phyloP scores from a whole-genome alignment of 164 flowering plant species.

The Piper betle region DNA sequence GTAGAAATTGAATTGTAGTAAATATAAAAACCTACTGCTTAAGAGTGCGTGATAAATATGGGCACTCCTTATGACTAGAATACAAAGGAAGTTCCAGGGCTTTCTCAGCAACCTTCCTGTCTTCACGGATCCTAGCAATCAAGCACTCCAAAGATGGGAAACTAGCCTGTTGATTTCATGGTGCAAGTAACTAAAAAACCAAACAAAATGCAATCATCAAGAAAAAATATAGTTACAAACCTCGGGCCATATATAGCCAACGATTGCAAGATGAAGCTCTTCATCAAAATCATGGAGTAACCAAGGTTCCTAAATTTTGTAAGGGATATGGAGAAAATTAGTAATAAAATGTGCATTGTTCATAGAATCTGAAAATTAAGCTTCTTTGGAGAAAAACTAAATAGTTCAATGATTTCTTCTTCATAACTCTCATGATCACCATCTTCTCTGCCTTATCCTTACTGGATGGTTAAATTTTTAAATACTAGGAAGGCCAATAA shows the following conservation, averaged over 20 bases:
- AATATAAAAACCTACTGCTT: neutral
- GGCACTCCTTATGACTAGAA: constrained; percentile 36
- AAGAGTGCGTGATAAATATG: constrained; percentile 25
- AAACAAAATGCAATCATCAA: too few species aligned
- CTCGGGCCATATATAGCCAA: constrained; percentile 91
- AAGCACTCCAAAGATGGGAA: constrained; percentile 66
- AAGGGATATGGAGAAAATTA: neutral
- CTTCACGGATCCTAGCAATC: constrained; percentile 64
- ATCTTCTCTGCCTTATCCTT: too few species aligned
- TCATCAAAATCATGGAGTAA: constrained; percentile 80
- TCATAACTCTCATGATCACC: too few species aligned
- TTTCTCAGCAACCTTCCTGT: constrained; percentile 55
- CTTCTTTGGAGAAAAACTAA: too few species aligned
- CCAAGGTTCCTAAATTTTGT: constrained; percentile 76
- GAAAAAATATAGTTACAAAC: constrained; percentile 5
- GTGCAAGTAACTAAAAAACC: neutral
- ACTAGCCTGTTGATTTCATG: constrained; percentile 40
- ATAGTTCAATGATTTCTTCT: too few species aligned
- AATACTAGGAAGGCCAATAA: too few species aligned
- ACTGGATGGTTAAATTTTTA: too few species aligned
- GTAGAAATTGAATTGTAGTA: too few species aligned
- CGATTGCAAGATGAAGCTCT: constrained; percentile 61
- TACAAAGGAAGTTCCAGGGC: constrained; percentile 81
- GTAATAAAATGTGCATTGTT: too few species aligned
- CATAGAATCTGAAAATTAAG: too few species aligned